phyloP scores from a whole-genome alignment of 2,329 filamentous ascomycete species.

The Microsporum ferrugineum region DNA sequence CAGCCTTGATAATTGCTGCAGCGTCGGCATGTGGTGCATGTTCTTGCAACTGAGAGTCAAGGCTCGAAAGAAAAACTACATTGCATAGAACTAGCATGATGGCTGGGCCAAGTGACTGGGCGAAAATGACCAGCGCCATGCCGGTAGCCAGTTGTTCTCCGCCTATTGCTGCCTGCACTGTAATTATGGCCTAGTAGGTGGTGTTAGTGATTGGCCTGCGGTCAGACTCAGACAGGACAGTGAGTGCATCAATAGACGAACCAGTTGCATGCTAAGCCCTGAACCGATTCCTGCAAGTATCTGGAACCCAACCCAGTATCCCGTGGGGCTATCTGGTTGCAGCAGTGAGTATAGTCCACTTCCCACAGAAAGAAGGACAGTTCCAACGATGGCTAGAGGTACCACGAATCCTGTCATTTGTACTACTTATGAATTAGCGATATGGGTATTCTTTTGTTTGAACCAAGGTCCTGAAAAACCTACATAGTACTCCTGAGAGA shows the following conservation, averaged over 20 bases:
- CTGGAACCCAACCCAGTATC: conserved; percentile 24
- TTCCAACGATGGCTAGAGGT: conserved; percentile 23
- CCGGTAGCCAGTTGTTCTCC: conserved; percentile 10
- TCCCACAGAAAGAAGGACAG: conserved; percentile 20
- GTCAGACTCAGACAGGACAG: background rate
- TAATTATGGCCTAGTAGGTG: background rate
- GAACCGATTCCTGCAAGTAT: conserved; percentile 19
- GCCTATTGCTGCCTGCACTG: background rate
- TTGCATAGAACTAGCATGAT: background rate
- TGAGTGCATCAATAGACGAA: conserved; percentile 1
- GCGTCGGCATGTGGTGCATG: background rate
- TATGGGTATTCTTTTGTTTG: too few relatives aligned
- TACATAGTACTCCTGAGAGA: conserved; percentile 14
- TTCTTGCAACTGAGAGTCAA: background rate
- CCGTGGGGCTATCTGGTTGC: conserved; percentile 13
- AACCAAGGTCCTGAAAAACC: too few relatives aligned
- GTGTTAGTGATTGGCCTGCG: background rate
- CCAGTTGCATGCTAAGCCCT: conserved; percentile 19
- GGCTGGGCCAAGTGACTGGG: background rate
- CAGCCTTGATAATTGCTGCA: background rate
- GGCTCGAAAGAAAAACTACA: background rate
- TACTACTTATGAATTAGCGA: background rate
- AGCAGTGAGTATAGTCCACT: conserved; percentile 26
- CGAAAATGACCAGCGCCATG: conserved; percentile 23
- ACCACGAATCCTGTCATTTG: background rate